These are phyloP conservation scores for Penstemon davidsonii DNA, from an alignment of 257 asterid species.

Conservation along the genomic window DNA sequence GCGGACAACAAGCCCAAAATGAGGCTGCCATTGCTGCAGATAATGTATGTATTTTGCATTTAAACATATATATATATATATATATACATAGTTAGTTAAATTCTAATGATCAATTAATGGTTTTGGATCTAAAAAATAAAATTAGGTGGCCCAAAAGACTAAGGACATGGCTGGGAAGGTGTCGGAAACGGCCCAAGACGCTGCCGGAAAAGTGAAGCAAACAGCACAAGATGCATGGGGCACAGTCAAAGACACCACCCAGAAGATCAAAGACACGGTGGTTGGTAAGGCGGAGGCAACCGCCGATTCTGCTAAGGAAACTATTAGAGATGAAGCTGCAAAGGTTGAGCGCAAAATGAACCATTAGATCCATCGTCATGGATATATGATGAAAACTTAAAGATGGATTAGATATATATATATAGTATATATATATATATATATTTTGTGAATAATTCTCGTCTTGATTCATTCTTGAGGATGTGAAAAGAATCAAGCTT, in stretches of 20 bases:
- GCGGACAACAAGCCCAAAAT: conserved; percentile 48
- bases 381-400: too few species aligned
- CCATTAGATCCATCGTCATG: neutral
- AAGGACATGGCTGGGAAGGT: conserved; percentile 54
- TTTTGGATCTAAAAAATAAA: neutral
- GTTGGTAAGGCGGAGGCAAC: conserved; percentile 55
- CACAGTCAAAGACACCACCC: conserved; percentile 49
- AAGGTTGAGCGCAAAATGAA: conserved; percentile 40
- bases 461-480: too few species aligned
- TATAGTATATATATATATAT: too few species aligned
- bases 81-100: too few species aligned
- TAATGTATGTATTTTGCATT: conserved; percentile 33
- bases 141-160: conserved; percentile 44
- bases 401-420: too few species aligned
- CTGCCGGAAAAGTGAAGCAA: conserved; percentile 59
- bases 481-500: too few species aligned
- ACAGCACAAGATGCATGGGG: conserved; percentile 62
- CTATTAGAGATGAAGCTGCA: conserved; percentile 37
- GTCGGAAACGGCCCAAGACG: conserved; percentile 53
- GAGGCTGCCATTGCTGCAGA: conserved; percentile 42
- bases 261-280: conserved; percentile 62
- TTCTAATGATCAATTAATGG: too few species aligned
- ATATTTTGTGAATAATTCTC: too few species aligned
- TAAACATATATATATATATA: too few species aligned
- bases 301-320: conserved; percentile 33